Conservation (phyloP, 129 eudicot genomes). For the Chrysanthemum seticuspe region DNA sequence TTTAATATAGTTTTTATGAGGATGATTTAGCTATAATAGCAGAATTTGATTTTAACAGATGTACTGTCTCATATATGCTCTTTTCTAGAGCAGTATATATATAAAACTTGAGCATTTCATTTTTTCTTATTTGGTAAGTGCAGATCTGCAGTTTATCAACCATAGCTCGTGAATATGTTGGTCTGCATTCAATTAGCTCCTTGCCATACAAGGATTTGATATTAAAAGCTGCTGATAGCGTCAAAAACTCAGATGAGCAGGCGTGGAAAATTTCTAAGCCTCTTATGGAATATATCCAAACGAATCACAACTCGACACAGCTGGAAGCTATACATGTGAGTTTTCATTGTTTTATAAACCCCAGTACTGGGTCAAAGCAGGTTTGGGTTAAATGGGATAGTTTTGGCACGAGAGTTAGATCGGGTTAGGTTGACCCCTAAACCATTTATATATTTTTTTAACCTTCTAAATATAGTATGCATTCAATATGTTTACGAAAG, state of each 20-base stretch:
- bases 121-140: conserved; percentile 11
- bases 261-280: conserved; percentile 82
- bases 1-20: no score
- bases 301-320: conserved; percentile 75
- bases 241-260: conserved; percentile 48
- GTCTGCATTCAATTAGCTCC: conserved; percentile 65
- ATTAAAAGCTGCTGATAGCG: conserved; percentile 61
- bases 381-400: no score
- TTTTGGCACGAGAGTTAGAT: no score
- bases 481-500: no score
- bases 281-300: conserved; percentile 68
- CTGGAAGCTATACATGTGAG: conserved; percentile 83
- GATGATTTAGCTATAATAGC: no score
- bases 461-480: no score
- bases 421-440: no score
- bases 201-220: conserved; percentile 90
- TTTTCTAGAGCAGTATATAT: no score
- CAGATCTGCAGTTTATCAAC: conserved; percentile 98
- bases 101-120: no score
- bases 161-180: conserved; percentile 94
- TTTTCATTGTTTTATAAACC: conserved; percentile 18
- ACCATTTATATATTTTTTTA: no score
- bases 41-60: no score
- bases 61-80: no score
- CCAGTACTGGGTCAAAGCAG: background rate